Percentiles rank a stretch among this genome's conserved stretches.
phyloP scores from a whole-genome alignment of 1,284 basidiomycete species.

The Agroathelia rolfsii region DNA sequence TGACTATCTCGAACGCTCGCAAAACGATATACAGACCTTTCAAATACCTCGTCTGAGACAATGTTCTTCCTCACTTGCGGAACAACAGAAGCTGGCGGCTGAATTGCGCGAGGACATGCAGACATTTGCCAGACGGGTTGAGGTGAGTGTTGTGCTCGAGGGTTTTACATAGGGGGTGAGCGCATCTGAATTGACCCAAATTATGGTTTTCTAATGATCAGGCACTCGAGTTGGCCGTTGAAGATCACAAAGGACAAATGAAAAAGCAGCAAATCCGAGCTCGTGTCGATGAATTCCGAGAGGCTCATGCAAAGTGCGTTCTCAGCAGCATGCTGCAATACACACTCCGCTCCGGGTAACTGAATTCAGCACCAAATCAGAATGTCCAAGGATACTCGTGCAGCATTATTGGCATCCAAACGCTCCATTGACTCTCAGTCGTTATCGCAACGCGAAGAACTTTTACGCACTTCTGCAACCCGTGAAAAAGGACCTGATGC shows the following conservation, averaged over 20 bases:
- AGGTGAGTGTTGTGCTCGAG: constrained; percentile 58
- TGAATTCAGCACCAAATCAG: constrained; percentile 34
- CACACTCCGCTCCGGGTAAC: constrained; percentile 1
- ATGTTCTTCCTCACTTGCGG: constrained; percentile 54
- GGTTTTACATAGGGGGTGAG: too few species aligned
- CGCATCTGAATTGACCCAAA: too few species aligned
- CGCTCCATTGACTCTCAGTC: constrained; percentile 53
- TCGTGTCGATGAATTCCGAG: constrained; percentile 39
- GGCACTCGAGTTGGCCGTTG: constrained; percentile 55
- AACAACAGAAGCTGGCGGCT: constrained; percentile 64
- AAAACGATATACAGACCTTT: constrained; percentile 54
- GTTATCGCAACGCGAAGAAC: constrained; percentile 51
- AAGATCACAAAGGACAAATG: constrained; percentile 53
- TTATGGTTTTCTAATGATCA: too few species aligned
- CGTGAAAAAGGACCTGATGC: constrained; percentile 30
- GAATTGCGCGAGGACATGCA: constrained; percentile 73
- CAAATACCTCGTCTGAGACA: constrained; percentile 65
- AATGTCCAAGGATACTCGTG: constrained; percentile 49
- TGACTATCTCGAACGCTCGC: constrained; percentile 40
- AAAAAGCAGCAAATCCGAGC: constrained; percentile 39
- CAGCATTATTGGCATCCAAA: constrained; percentile 62
- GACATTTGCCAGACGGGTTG: constrained; percentile 47
- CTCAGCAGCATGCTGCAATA: neutral
- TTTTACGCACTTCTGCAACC: constrained; percentile 42
- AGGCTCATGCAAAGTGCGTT: constrained; percentile 40